Base-by-base conservation (phyloP, 495 filamentous ascomycete genomes). In the Delitschia confertaspora region DNA sequence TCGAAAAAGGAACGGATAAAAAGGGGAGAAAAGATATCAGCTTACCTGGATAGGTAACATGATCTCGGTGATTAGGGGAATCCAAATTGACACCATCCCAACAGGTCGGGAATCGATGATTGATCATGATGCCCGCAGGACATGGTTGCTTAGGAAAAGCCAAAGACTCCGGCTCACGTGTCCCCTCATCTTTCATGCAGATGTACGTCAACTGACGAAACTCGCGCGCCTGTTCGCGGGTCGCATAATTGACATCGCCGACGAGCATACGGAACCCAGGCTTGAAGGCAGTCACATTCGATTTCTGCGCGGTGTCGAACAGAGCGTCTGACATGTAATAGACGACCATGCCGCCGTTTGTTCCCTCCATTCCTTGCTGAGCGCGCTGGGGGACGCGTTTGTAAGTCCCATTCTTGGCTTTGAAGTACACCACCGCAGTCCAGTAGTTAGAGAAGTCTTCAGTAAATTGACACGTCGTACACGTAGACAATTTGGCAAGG, bases 381-480 rank as follows among this genome's bases (percentile, higher is more conserved):
- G 46, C 41, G 18, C 37, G 25, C 26, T 48, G 51, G 5, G 55
- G 55, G 6, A 58, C 55, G 1, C 51, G 25, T 24, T 55, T 46
- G 43, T 42, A 58, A 16, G 42, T 55, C 2, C 55, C 55, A 49
- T 58, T 58, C 32, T 36, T 43, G 16, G 46, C 51, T 8, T 45
- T 43, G 51, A 58, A 55, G 47, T 40, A 58, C 20, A 58, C 3
- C 3, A 53, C 51, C 2, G 55, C 51, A 9, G 51, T 55, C 55
- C 55, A 58, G 46, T 58, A 58, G 31, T 58, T 58, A 3, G 45
- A 51, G 38, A 58, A 52, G 44, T 55, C 55, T 16, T 53, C 49
- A 10, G 50, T 51, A 33, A 58, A 58, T 22, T 53, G 51, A 33
- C 55, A 58, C 23, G 25, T 58, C 2, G 55, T 58, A 51, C 55